Base-by-base conservation (phyloP, 306 rosid genomes). In the Ormosia emarginata region DNA sequence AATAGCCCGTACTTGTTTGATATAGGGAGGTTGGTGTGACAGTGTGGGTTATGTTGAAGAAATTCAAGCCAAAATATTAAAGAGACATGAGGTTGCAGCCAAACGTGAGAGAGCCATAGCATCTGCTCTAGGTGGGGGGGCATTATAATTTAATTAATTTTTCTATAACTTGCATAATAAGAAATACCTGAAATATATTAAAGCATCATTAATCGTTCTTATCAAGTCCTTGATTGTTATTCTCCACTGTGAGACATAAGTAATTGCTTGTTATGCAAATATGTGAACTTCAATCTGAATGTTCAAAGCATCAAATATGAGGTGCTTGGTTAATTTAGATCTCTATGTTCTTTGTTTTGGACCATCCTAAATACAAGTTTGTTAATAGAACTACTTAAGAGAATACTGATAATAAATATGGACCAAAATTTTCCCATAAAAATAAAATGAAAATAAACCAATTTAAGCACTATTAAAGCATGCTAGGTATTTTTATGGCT, bases 21-120 rank as follows among this genome's bases (percentile, higher is more conserved):
- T 83, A 84, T 91, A 96, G 99, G 99, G 90, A 79, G 98, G 99
- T 59, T 96, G 99, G 98, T 96, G 99, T 79, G 98, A 96, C 66
- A 92, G 88, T 59, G 93, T 79, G 47, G 98, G 98, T 59, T 94
- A 96, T 52, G 94, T 92, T 66, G 88, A 94, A 85, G 86, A 94
- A 65, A 91, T 94, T 87, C 98, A 94, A 76, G 62, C 95, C 67
- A 94, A 90, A 81, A 85, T 96, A 86, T 83, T 96, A 65, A 96
- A 96, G 89, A 89, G 99, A 88, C 97, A 96, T 87, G 99, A 96
- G 88, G 99, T 97, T 76, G 97, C 98, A 24, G 97, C 96, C 63
- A 94, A 92, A 90, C 96, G 98, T 43, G 98, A 94, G 92, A 89
- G 98, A 90, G 96, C 96, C 47, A 94, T 91, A 97, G 98, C 97